These are phyloP conservation scores for Yarrowia osloensis DNA, from an alignment of 805 yeast species.

Conservation along the genomic window DNA sequence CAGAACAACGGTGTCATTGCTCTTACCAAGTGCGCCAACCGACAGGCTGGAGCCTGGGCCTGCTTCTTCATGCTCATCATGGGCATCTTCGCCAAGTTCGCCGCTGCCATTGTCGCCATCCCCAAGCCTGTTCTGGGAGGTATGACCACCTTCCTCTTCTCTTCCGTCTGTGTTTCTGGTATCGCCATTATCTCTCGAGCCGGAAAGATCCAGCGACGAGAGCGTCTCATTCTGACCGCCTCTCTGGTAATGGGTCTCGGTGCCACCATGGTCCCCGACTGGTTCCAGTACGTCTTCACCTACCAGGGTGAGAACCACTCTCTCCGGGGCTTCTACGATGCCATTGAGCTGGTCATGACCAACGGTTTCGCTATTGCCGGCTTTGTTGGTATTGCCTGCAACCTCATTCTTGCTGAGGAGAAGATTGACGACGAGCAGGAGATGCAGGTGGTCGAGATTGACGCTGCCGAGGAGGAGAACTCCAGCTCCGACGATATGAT, in stretches of 20 bases:
- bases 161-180: constrained; percentile 76
- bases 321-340: constrained; percentile 63
- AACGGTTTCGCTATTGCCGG: constrained; percentile 75
- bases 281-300: constrained; percentile 67
- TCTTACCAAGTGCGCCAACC: constrained; percentile 86
- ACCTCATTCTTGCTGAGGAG: constrained; percentile 63
- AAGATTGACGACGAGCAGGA: constrained; percentile 34
- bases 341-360: constrained; percentile 68
- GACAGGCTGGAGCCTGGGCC: constrained; percentile 78
- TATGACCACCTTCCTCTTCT: constrained; percentile 76
- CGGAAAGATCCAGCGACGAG: constrained; percentile 63
- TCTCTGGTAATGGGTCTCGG: constrained; percentile 68
- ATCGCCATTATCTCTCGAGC: constrained; percentile 59
- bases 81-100: constrained; percentile 87
- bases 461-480: constrained; percentile 14
- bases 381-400: constrained; percentile 60
- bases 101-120: constrained; percentile 81
- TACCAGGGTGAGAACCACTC: constrained; percentile 60
- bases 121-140: constrained; percentile 84
- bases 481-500: constrained; percentile 17
- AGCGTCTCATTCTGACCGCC: constrained; percentile 69
- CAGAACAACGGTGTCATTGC: constrained; percentile 96
- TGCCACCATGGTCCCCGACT: constrained; percentile 60
- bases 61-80: constrained; percentile 76
- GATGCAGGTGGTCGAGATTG: constrained; percentile 20